Conservation (phyloP, 1,284 basidiomycete genomes). For the Trichosporon ovoides region DNA sequence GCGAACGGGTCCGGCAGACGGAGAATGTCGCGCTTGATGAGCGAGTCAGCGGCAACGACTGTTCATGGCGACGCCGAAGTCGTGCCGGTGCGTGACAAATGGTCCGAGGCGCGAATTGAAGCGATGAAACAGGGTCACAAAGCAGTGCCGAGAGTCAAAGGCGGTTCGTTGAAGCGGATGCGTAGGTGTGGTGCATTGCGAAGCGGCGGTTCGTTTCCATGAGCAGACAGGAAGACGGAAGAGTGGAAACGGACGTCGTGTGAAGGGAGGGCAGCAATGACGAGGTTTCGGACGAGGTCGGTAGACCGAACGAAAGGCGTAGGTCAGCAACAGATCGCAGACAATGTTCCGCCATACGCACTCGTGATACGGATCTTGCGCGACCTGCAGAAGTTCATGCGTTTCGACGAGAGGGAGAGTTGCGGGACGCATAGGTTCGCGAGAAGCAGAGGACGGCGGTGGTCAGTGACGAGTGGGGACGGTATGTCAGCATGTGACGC, state of each 20-base stretch:
- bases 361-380: slow-evolving; percentile 34
- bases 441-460: not conserved
- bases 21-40: slow-evolving; percentile 85
- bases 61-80: slow-evolving; percentile 8
- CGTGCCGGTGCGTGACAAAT: not conserved
- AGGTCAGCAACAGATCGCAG: slow-evolving; percentile 8
- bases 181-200: not conserved
- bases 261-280: too few relatives aligned
- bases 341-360: slow-evolving; percentile 13
- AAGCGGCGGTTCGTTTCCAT: not conserved
- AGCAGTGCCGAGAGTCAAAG: too few relatives aligned
- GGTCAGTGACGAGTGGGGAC: not conserved
- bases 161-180: too few relatives aligned
- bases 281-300: too few relatives aligned
- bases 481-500: not conserved
- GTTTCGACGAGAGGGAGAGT: not conserved
- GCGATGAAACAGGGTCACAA: not conserved
- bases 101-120: not conserved
- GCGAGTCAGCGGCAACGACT: slow-evolving; percentile 84
- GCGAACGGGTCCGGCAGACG: slow-evolving; percentile 90
- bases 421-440: not conserved
- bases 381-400: slow-evolving; percentile 16
- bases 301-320: not conserved
- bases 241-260: not conserved
- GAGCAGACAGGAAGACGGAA: not conserved